Evolutionary conservation across 352 stramenopile genomes (phyloP).

Genomic region (Hyaloperonospora arabidopsidis): DNA sequence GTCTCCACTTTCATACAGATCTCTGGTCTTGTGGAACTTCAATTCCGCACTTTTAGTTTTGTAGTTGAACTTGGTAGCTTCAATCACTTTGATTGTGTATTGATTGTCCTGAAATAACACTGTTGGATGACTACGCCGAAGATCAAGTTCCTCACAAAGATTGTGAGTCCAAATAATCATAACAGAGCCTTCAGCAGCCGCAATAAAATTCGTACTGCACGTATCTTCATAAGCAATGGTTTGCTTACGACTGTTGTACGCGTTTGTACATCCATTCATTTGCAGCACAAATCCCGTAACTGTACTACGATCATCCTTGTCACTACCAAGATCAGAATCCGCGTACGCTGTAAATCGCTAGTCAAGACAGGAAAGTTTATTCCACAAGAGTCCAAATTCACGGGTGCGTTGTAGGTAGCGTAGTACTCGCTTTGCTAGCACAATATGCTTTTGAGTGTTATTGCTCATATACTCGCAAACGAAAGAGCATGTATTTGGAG

Average conservation of each 20-base stretch:
- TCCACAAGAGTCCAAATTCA: constrained; percentile 5
- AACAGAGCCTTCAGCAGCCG: constrained; percentile 6
- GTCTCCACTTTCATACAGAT: neutral
- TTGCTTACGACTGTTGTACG: constrained; percentile 7
- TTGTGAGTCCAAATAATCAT: constrained; percentile 12
- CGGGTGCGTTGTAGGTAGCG: constrained; percentile 7
- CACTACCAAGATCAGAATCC: constrained; percentile 9
- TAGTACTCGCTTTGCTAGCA: constrained; percentile 9
- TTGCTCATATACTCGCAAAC: constrained; percentile 7
- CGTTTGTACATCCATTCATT: constrained; percentile 9
- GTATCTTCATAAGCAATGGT: constrained; percentile 6
- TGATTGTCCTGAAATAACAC: neutral
- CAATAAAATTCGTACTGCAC: constrained; percentile 6
- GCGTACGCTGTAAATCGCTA: constrained; percentile 5
- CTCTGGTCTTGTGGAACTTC: constrained; percentile 2
- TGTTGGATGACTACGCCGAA: neutral
- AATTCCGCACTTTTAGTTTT: constrained; percentile 1
- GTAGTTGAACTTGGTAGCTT: neutral
- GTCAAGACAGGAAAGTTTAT: neutral
- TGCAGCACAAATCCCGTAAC: constrained; percentile 12
- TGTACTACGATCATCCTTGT: constrained; percentile 9
- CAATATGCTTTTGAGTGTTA: constrained; percentile 6
- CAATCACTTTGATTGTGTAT: constrained; percentile 2
- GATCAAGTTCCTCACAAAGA: constrained; percentile 2
- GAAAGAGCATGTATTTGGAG: too few relatives aligned